Base-by-base conservation (phyloP, 2,329 filamentous ascomycete species). In the Teratosphaeria pseudoeucalypti region DNA sequence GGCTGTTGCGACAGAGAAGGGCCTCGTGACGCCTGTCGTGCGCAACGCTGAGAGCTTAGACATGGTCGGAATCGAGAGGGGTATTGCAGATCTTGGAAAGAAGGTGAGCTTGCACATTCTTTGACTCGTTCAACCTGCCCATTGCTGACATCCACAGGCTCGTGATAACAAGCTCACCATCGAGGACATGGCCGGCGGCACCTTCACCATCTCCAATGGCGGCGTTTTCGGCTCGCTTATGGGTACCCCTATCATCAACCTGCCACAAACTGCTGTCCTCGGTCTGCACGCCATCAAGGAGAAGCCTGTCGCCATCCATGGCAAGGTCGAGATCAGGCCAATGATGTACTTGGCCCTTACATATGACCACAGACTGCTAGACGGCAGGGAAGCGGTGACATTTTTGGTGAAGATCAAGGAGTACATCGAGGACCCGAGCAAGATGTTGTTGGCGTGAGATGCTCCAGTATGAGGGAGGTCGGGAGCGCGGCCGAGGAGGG, bases 321-420 rank as follows among this genome's bases (percentile, higher is more conserved):
- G 94, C 71, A 95, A 96, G 80, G 81, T 97, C 60, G 92, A 96
- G 75, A 89, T 96, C 67, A 85, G 94, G 66, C 94, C 94, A 77
- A 97, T 99, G 91, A 99, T 99, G 94, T 97, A 96, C 76, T 84
- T 99, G 65, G 94, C 94, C 52, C 82, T 99, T 61, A 99, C 94
- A 14, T 99, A 99, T 73, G 94, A 99, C 74, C 94, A 99, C 78
- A 89, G 94, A 72, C 84, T 99, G 56, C 81, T 99, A 27, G 94
- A 97, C 74, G 94, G 94, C 56, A 85, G 92, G 73, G 92, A 97
- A 79, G 94, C 92, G 54, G 91, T 96, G 49, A 94, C 92, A 63
- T 97, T 97, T 82, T 81, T 97, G 67, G 88, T 97, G 62, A 96
- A 95, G 84, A 76, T 99, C 71, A 97, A 97, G 63, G 63, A 96